Conservation (phyloP, 1,284 basidiomycete species). For the Caloboletus firmus region DNA sequence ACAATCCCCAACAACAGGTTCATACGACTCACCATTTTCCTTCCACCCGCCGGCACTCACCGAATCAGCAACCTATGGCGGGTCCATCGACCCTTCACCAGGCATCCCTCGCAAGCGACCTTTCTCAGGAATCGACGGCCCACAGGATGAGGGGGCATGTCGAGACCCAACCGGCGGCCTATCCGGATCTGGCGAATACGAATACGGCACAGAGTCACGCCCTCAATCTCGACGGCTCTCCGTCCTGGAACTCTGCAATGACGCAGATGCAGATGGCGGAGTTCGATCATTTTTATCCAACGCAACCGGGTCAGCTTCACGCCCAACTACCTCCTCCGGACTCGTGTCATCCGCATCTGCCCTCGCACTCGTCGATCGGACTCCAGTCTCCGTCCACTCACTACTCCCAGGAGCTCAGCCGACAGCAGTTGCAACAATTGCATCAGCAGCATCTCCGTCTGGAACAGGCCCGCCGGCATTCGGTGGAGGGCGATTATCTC, state of each 20-base stretch:
- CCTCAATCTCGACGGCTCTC: constrained; percentile 75
- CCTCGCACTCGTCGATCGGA: constrained; percentile 49
- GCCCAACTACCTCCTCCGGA: constrained; percentile 50
- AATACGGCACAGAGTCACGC: constrained; percentile 65
- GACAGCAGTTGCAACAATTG: constrained; percentile 45
- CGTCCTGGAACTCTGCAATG: constrained; percentile 84
- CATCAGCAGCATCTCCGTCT: constrained; percentile 30
- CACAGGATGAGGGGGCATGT: constrained; percentile 46
- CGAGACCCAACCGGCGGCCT: constrained; percentile 33
- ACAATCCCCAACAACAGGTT: constrained; percentile 28
- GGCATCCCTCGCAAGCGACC: constrained; percentile 63
- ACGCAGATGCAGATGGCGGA: constrained; percentile 43
- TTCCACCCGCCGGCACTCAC: constrained; percentile 69
- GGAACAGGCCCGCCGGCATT: constrained; percentile 31
- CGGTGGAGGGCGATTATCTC: constrained; percentile 37
- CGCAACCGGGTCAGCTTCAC: constrained; percentile 38
- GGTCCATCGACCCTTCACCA: constrained; percentile 35
- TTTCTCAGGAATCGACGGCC: constrained; percentile 54
- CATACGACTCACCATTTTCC: constrained; percentile 69
- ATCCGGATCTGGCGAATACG: constrained; percentile 44
- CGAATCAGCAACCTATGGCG: constrained; percentile 34
- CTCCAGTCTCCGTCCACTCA: constrained; percentile 31
- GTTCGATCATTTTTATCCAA: constrained; percentile 40
- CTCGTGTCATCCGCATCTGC: constrained; percentile 46
- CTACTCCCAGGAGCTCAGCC: constrained; percentile 46